Evolutionary conservation across 345 rosid species (phyloP), one percentile per base, ranked within the genome.

Genomic region (Sisymbrium irio): DNA sequence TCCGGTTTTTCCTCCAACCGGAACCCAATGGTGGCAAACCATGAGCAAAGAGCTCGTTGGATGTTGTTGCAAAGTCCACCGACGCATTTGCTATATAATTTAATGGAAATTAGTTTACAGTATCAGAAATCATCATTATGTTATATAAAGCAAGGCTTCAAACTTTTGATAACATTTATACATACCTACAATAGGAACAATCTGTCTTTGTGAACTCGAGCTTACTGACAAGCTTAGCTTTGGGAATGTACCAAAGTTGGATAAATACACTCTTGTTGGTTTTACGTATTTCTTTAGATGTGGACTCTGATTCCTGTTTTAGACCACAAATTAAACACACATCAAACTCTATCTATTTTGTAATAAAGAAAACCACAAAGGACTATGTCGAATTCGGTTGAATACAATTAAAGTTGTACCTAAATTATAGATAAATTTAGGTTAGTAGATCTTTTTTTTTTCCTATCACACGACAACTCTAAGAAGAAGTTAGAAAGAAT

Each of bases 11-110:
- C 13, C 32, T 58, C 50, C 47, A 25, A 73, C 58, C 50, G 0
- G 22, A 58, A 56, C 59, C 14, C 64, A 74, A 58, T 13, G 78
- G 17, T 66, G 67, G 78, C 17, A 66, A 58, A 30, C 78, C 54
- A 74, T 35, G 44, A 47, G 27, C 78, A 57, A 74, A 74, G 18
- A 65, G 42, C 35, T 46, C 67, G 40, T 65, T 65, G 4, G 58
- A 33, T 36, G 67, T 11, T 47, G 39, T 1, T 35, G 39, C 45
- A 72, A 45, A 64, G 45, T 73, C 51, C 41, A 39, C 0, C 37
- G 67, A 12, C 27, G 49, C 27, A 49, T 37, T 71, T 60, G 67
- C 67, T 35, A 35, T 71, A 17, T 17, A 67, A n/a, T 45, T 46
- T 44, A 1, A 27, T 1, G 32, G 10, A 14, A 49, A 14, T 5